Evolutionary conservation across 2,329 filamentous ascomycete genomes (phyloP).

Genomic region (Pseudonectria foliicola): DNA sequence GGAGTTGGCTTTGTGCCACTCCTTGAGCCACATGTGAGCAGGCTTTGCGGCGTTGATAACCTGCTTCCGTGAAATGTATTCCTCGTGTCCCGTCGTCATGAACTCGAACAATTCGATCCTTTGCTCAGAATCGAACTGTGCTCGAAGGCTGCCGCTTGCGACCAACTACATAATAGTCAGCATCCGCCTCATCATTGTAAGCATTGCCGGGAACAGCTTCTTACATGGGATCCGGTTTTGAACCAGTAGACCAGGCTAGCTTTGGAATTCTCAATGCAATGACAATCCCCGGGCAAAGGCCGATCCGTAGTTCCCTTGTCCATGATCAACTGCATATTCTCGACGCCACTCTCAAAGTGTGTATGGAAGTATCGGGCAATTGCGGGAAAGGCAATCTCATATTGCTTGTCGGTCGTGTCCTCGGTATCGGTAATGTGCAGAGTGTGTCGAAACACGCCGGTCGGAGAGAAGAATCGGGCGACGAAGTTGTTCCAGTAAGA

Average conservation of each 20-base stretch:
- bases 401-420: conserved; percentile 63
- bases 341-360: conserved; percentile 80
- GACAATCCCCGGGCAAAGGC: conserved; percentile 53
- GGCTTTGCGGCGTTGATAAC: conserved; percentile 56
- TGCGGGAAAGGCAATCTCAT: conserved; percentile 76
- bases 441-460: conserved; percentile 69
- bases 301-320: conserved; percentile 57
- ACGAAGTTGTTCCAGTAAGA: conserved; percentile 77
- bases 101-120: conserved; percentile 85
- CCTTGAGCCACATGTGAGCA: conserved; percentile 57
- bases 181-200: not conserved
- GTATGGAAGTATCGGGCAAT: conserved; percentile 85
- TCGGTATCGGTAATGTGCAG: conserved; percentile 53
- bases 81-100: conserved; percentile 66
- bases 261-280: conserved; percentile 68
- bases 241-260: conserved; percentile 88
- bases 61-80: conserved; percentile 69
- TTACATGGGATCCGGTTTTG: conserved; percentile 71
- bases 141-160: conserved; percentile 67
- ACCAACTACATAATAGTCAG: conserved; percentile 53
- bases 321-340: conserved; percentile 76
- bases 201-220: conserved; percentile 21
- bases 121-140: conserved; percentile 69
- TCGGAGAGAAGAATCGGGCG: conserved; percentile 68
- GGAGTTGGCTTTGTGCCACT: conserved; percentile 54